Conservation (phyloP, 495 filamentous ascomycete species). For the Aspergillus asperescens region DNA sequence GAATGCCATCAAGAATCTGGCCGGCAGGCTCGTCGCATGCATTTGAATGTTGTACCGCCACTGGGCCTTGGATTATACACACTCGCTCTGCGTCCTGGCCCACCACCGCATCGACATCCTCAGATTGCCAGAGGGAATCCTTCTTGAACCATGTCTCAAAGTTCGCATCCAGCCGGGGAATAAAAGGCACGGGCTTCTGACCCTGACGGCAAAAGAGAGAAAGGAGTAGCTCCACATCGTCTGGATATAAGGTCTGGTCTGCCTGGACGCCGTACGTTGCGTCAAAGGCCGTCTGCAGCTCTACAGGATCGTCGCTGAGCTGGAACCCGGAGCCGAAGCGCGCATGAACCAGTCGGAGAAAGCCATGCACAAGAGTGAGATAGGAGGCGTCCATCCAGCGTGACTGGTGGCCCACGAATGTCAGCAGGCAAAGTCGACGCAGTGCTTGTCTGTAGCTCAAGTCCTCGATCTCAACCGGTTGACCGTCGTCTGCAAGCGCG, state of each 20-base stretch:
- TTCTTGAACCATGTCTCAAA: too few relatives aligned
- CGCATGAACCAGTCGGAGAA: background rate
- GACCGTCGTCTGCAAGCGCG: background rate
- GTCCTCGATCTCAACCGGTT: background rate
- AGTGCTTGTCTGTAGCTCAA: background rate
- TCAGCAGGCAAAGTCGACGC: background rate
- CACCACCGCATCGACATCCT: too few relatives aligned
- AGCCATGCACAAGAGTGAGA: background rate
- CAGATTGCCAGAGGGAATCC: too few relatives aligned
- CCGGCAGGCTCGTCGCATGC: background rate
- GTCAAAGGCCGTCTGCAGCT: background rate
- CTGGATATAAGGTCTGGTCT: background rate
- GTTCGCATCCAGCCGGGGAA: too few relatives aligned
- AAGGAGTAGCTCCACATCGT: background rate
- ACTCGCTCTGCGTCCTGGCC: too few relatives aligned
- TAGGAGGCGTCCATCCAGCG: background rate
- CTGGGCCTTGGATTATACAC: too few relatives aligned
- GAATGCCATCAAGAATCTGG: constrained; percentile 2
- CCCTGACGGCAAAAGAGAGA: background rate
- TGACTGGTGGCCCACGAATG: background rate
- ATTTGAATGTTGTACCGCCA: background rate
- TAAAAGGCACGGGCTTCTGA: background rate
- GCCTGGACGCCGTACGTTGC: background rate
- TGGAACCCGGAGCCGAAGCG: background rate
- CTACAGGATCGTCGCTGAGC: background rate